Base-by-base conservation (phyloP, 2,329 filamentous ascomycete species). In the Neopestalotiopsis sp. region DNA sequence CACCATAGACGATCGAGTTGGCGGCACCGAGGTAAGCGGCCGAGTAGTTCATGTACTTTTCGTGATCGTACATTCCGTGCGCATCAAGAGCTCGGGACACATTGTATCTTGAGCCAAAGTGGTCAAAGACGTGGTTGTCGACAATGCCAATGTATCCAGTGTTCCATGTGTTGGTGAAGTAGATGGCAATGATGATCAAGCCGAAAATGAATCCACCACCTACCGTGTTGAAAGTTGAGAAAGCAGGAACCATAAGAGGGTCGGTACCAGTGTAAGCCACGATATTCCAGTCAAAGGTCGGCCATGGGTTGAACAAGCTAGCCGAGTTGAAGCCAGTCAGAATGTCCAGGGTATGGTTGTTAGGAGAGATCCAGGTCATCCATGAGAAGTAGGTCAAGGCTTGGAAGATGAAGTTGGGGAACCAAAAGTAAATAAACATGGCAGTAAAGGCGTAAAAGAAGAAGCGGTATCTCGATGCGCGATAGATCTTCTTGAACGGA, bases 351-450 rank as follows among this genome's bases (percentile, higher is more conserved):
- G 45, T 66, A 20, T 66, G 38, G 66, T 79, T 78, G 60, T 74
- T 67, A 4, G 52, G 81, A 0, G 81, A 76, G 63, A 87, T 86
- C 85, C 85, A 88, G 0, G 81, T 81, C 72, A 86, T 82, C 83
- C 84, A 88, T 69, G 78, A 82, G 72, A 88, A 87, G 69, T 77
- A 75, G 0, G 77, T 78, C 4, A 85, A 72, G 1, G 77, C 80
- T n/a, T 75, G 72, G 71, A 85, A 85, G 6, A 86, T 72, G 67
- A 80, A 84, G 68, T 82, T 81, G 0, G 84, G 85, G 52, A 87
- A 75, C 82, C 82, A 85, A 69, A 83, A 86, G 72, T 81, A 87
- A 3, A 83, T 57, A 60, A 86, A 86, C 80, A 86, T 86, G 68
- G 74, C 78, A 2, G 70, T 70, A 42, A 83, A 84, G 1, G 76